Evolutionary conservation across 1,284 basidiomycete species (phyloP).

Genomic region (Cryptococcus depauperatus): DNA sequence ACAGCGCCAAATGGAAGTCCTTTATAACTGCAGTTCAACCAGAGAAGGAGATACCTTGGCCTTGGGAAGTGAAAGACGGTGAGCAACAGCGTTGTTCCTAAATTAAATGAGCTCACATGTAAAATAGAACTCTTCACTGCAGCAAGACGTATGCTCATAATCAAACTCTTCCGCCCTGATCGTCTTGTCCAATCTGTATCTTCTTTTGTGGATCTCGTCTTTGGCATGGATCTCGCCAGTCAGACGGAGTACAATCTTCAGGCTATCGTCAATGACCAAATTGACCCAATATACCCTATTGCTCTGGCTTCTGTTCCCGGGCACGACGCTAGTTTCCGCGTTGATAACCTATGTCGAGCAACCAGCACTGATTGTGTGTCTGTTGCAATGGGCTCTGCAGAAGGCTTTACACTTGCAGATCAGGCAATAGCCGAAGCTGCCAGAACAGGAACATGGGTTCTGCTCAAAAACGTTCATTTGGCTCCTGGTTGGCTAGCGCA

Average conservation of each 20-base stretch:
- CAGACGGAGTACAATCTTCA: constrained; percentile 53
- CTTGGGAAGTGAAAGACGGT: constrained; percentile 53
- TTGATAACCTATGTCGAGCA: constrained; percentile 77
- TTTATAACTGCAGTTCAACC: constrained; percentile 67
- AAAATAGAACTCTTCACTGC: constrained; percentile 21
- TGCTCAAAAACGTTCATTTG: constrained; percentile 92
- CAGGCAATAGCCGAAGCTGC: constrained; percentile 86
- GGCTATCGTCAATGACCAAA: constrained; percentile 67
- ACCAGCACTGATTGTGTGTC: constrained; percentile 67
- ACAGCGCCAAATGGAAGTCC: constrained; percentile 63
- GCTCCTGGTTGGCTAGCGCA: constrained; percentile 90
- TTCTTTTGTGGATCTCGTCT: constrained; percentile 31
- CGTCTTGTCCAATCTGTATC: constrained; percentile 31
- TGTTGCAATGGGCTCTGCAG: constrained; percentile 96
- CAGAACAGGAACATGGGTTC: constrained; percentile 84
- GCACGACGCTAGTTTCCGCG: constrained; percentile 92
- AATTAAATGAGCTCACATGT: background rate
- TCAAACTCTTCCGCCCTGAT: constrained; percentile 41
- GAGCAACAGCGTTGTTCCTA: constrained; percentile 9
- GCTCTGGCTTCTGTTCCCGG: constrained; percentile 85
- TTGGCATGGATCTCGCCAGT: constrained; percentile 32
- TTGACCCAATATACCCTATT: constrained; percentile 72
- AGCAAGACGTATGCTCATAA: constrained; percentile 27
- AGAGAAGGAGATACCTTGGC: constrained; percentile 62
- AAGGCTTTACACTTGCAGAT: constrained; percentile 89